These are phyloP conservation scores for Moesziomyces aphidis DNA, from an alignment of 1,284 basidiomycete genomes.

Conservation along the genomic window DNA sequence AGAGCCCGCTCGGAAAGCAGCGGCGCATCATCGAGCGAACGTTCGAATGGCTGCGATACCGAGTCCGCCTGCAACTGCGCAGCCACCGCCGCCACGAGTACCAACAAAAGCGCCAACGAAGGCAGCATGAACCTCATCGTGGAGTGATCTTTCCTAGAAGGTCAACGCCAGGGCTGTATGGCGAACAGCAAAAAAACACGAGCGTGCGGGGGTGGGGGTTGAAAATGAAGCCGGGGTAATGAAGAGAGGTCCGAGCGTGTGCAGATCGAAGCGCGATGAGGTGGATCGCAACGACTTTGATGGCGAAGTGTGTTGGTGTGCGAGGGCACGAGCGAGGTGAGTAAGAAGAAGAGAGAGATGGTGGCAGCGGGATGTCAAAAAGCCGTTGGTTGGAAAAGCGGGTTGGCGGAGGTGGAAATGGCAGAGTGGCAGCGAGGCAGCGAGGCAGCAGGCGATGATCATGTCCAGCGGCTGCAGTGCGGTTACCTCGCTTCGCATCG, in stretches of 20 bases:
- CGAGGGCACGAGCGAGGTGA: background rate
- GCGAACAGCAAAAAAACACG: background rate
- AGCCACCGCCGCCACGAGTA: background rate
- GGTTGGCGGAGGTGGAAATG: background rate
- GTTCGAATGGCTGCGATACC: constrained; percentile 25
- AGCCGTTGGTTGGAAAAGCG: too few species aligned
- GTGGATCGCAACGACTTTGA: too few species aligned
- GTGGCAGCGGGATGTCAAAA: background rate
- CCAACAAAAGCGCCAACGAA: constrained; percentile 8
- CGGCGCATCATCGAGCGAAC: constrained; percentile 12
- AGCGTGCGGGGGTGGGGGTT: too few species aligned
- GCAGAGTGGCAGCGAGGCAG: background rate
- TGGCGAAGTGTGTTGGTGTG: too few species aligned
- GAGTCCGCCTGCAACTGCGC: constrained; percentile 26
- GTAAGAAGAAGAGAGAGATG: background rate
- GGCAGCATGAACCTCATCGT: constrained; percentile 17
- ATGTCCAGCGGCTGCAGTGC: background rate
- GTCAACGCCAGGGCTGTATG: background rate
- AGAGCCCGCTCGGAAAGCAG: constrained; percentile 17
- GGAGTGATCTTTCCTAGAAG: background rate
- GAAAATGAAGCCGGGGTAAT: too few species aligned
- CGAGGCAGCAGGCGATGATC: background rate
- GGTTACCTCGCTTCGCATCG: too few species aligned
- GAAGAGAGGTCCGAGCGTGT: too few species aligned
- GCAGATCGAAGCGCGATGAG: too few species aligned